Evolutionary conservation across 2,329 filamentous ascomycete species (phyloP).

Genomic region (Dryadomyces quercus-mongolicae): DNA sequence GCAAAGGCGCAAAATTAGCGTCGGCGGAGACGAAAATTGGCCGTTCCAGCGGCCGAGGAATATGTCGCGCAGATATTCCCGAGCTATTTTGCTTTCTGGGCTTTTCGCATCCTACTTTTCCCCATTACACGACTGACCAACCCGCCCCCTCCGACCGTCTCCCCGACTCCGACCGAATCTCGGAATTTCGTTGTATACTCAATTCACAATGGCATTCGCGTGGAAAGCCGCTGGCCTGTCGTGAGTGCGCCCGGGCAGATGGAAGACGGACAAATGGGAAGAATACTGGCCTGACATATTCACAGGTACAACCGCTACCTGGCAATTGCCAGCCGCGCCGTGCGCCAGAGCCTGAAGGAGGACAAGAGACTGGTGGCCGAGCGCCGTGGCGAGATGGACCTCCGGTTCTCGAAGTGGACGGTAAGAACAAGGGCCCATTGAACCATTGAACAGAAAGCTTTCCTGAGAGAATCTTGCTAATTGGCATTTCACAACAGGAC

Average conservation of each 20-base stretch:
- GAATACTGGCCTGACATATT: conserved; percentile 2
- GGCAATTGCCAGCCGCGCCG: conserved; percentile 82
- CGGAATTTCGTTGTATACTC: not conserved
- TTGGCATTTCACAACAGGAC: conserved; percentile 51
- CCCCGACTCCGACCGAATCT: not conserved
- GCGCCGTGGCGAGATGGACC: conserved; percentile 77
- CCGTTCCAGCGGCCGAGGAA: conserved; percentile 1
- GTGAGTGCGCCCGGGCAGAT: conserved; percentile 43
- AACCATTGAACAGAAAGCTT: conserved; percentile 14
- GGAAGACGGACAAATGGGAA: not conserved
- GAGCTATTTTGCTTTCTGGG: conserved; percentile 5
- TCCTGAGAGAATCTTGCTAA: not conserved
- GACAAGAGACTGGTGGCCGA: conserved; percentile 79
- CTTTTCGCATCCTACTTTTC: not conserved
- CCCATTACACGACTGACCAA: not conserved
- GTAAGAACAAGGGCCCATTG: no score
- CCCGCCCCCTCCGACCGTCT: not conserved
- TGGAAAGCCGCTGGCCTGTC: conserved; percentile 97
- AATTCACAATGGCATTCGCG: conserved; percentile 79
- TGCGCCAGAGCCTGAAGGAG: conserved; percentile 96
- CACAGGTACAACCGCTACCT: conserved; percentile 99
- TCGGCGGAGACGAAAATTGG: not conserved
- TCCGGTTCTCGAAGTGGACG: conserved; percentile 91
- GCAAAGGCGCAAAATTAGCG: not conserved
- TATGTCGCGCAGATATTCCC: conserved; percentile 6